Evolutionary conservation across 2,329 filamentous ascomycete genomes (phyloP).

Genomic region (Chrysoporthe puriensis): DNA sequence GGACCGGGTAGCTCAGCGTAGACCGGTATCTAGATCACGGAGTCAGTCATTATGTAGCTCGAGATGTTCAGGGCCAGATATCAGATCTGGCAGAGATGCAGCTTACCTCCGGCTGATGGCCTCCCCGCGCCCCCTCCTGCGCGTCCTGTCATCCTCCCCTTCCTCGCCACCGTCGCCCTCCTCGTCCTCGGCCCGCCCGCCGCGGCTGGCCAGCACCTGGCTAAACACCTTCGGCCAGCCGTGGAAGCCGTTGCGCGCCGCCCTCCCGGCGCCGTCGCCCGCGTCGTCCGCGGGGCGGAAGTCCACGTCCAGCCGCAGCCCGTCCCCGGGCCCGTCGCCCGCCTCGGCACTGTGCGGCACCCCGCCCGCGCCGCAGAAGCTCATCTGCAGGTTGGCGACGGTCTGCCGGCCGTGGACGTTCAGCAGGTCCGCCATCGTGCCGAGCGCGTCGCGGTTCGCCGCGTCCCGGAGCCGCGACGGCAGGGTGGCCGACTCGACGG

Average conservation of each 20-base stretch:
- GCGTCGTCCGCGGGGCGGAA: constrained; percentile 46
- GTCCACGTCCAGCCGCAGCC: constrained; percentile 43
- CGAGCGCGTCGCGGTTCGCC: constrained; percentile 55
- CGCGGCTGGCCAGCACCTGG: constrained; percentile 43
- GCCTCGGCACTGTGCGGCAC: constrained; percentile 34
- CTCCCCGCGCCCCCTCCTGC: constrained; percentile 34
- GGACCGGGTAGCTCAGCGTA: constrained; percentile 69
- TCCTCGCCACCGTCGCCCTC: constrained; percentile 34
- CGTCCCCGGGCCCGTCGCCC: constrained; percentile 32
- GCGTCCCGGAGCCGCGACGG: constrained; percentile 68
- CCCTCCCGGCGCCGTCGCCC: constrained; percentile 28
- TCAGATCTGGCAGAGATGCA: background rate
- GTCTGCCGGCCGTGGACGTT: constrained; percentile 79
- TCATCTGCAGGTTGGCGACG: constrained; percentile 75
- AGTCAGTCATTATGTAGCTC: background rate
- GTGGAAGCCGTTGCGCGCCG: constrained; percentile 31
- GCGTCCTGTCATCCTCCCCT: constrained; percentile 34
- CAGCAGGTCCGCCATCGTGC: constrained; percentile 66
- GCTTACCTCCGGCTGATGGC: constrained; percentile 41
- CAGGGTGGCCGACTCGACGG: constrained; percentile 78
- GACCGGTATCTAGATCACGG: constrained; percentile 45
- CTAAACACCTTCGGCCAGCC: constrained; percentile 43
- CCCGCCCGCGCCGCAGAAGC: constrained; percentile 48
- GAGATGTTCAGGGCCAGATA: background rate
- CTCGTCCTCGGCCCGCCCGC: constrained; percentile 37